Evolutionary conservation across 106 monocot species (phyloP).

Genomic region (Acorus gramineus): DNA sequence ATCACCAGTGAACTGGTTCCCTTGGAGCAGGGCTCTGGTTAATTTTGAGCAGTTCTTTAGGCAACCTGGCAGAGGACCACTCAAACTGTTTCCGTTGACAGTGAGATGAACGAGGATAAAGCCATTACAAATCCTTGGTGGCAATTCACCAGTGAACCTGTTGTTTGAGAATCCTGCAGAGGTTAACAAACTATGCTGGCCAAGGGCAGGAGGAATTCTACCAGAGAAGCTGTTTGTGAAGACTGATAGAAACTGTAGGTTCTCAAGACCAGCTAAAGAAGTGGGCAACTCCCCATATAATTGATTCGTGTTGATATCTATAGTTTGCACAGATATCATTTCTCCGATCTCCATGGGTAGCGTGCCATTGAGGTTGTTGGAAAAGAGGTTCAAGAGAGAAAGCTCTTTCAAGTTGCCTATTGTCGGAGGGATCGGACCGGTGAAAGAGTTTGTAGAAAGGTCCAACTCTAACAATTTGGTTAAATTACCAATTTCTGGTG

Average conservation of each 20-base stretch:
- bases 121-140: conserved; percentile 39
- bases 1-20: conserved; percentile 52
- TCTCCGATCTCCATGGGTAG: conserved; percentile 58
- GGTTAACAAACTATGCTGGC: conserved; percentile 15
- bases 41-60: conserved; percentile 37
- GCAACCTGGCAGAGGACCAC: conserved; percentile 49
- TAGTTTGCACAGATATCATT: conserved; percentile 15
- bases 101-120: conserved; percentile 28
- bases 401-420: conserved; percentile 41
- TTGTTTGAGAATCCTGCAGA: conserved; percentile 43
- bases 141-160: conserved; percentile 45
- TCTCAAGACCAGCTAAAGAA: conserved; percentile 29
- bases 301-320: conserved; percentile 45
- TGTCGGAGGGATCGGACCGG: conserved; percentile 33
- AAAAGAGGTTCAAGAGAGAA: conserved; percentile 8
- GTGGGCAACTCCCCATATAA: conserved; percentile 43
- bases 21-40: conserved; percentile 26
- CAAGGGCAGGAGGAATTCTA: conserved; percentile 33
- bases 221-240: conserved; percentile 43
- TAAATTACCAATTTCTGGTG: conserved; percentile 35
- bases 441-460: conserved; percentile 30
- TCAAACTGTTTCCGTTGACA: conserved; percentile 42
- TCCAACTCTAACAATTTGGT: conserved; percentile 18
- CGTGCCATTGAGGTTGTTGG: conserved; percentile 41
- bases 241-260: conserved; percentile 11